Percentiles rank a stretch among this genome's conserved stretches.
phyloP scores from a whole-genome alignment of 768 basidiomycete species.

The Amanita subjunquillea region DNA sequence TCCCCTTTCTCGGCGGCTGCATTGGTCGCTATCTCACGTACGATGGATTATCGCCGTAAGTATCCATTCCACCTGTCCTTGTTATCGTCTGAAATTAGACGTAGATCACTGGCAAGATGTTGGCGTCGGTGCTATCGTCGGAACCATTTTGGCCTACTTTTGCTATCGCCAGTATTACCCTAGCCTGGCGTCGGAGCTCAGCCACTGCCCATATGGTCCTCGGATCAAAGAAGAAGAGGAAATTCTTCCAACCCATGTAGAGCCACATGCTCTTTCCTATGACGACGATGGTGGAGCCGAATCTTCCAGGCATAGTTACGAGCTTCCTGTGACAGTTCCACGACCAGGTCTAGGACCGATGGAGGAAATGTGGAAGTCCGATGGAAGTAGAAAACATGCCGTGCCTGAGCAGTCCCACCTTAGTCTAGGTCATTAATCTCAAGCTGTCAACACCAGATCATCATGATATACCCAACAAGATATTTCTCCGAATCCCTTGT shows the following conservation, averaged over 20 bases:
- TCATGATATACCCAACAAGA: background rate
- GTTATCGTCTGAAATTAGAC: slow-evolving; percentile 7
- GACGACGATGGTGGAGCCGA: slow-evolving; percentile 1
- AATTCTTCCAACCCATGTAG: slow-evolving; percentile 27
- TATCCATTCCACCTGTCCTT: slow-evolving; percentile 8
- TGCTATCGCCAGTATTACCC: slow-evolving; percentile 81
- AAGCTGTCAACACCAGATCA: background rate
- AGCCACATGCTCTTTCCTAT: slow-evolving; percentile 9
- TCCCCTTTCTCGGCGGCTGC: slow-evolving; percentile 70
- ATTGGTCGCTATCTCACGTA: slow-evolving; percentile 75
- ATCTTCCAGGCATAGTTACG: slow-evolving; percentile 14
- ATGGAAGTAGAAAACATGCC: slow-evolving; percentile 10
- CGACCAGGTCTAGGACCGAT: slow-evolving; percentile 16
- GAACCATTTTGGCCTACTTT: slow-evolving; percentile 61
- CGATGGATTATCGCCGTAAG: slow-evolving; percentile 86
- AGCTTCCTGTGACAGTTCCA: slow-evolving; percentile 15
- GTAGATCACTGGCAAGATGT: slow-evolving; percentile 92
- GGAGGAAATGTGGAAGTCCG: slow-evolving; percentile 26
- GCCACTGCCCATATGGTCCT: slow-evolving; percentile 65
- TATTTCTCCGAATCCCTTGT: background rate
- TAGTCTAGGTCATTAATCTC: background rate
- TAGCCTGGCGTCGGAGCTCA: slow-evolving; percentile 46
- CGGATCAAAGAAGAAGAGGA: slow-evolving; percentile 39
- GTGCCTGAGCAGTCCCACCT: background rate
- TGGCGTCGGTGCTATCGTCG: slow-evolving; percentile 66